A percentile compares a stretch with the other conserved stretches of the same genome.
Evolutionary conservation across 1,139 yeast species (phyloP).

Genomic region (Pichia sp.): DNA sequence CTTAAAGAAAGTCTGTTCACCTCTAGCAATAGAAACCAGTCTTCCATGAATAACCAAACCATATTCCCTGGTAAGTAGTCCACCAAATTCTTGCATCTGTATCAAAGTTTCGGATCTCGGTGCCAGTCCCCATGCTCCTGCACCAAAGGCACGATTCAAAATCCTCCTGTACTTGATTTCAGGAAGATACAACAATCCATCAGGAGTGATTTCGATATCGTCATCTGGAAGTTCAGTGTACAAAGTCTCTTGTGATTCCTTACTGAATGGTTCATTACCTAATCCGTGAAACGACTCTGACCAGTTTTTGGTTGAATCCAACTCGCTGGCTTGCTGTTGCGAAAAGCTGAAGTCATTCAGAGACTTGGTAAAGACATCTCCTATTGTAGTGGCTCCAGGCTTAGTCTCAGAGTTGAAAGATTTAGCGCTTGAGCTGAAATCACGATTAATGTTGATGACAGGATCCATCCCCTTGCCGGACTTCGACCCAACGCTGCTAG

Average conservation of each 20-base stretch:
- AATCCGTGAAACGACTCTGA: conserved; percentile 76
- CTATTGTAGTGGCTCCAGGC: conserved; percentile 12
- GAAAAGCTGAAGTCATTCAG: conserved; percentile 22
- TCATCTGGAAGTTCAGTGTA: conserved; percentile 54
- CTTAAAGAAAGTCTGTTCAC: conserved; percentile 90
- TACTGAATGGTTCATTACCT: conserved; percentile 69
- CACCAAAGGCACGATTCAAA: conserved; percentile 87
- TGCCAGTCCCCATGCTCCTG: conserved; percentile 98
- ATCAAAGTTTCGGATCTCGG: conserved; percentile 85
- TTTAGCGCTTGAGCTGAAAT: conserved; percentile 7
- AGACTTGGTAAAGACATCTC: conserved; percentile 21
- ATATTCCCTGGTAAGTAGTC: conserved; percentile 74
- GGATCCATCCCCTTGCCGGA: conserved; percentile 20
- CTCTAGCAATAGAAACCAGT: conserved; percentile 86
- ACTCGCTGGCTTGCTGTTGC: not conserved
- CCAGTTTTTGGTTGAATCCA: conserved; percentile 49
- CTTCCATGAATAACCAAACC: conserved; percentile 86
- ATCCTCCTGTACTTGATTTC: conserved; percentile 92
- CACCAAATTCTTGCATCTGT: conserved; percentile 43
- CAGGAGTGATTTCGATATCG: conserved; percentile 93
- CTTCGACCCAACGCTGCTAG: not conserved
- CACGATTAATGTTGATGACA: conserved; percentile 24
- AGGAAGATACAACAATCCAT: conserved; percentile 85
- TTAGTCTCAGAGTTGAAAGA: not conserved
- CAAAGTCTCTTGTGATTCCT: conserved; percentile 54